phyloP scores from a whole-genome alignment of 2,329 filamentous ascomycete species.

The Aspergillus aculeatinus region DNA sequence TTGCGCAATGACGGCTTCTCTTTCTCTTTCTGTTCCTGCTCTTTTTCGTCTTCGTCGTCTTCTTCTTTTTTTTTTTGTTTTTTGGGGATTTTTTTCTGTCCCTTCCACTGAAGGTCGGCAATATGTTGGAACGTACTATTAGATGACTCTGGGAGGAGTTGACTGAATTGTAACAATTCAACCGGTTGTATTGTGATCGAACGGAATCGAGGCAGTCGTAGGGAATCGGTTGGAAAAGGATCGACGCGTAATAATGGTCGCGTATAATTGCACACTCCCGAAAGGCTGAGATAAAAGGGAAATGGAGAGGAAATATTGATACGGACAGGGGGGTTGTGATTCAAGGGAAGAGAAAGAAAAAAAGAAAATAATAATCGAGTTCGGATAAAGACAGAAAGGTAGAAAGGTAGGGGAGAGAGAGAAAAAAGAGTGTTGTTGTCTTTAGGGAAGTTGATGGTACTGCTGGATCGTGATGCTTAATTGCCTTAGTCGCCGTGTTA shows the following conservation, averaged over 20 bases:
- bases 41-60: background rate
- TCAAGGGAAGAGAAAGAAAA: background rate
- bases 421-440: slow-evolving; percentile 2
- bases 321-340: background rate
- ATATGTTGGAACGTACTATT: slow-evolving; percentile 24
- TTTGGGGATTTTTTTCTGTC: background rate
- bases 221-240: slow-evolving; percentile 11
- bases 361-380: slow-evolving; percentile 13
- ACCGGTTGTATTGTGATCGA: background rate
- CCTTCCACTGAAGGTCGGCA: slow-evolving; percentile 6
- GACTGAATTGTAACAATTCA: background rate
- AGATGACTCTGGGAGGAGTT: slow-evolving; percentile 10
- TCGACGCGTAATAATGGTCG: slow-evolving; percentile 18
- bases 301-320: background rate
- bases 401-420: background rate
- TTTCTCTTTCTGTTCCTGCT: background rate
- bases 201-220: background rate
- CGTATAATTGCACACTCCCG: slow-evolving; percentile 1
- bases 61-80: background rate
- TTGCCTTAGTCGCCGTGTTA: slow-evolving; percentile 39
- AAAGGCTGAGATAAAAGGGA: background rate
- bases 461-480: slow-evolving; percentile 40
- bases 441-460: slow-evolving; percentile 14
- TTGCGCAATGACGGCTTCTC: background rate
- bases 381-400: too few species aligned